Evolutionary conservation across 352 stramenopile genomes (phyloP).

Genomic region (Phytopythium kandeliae): DNA sequence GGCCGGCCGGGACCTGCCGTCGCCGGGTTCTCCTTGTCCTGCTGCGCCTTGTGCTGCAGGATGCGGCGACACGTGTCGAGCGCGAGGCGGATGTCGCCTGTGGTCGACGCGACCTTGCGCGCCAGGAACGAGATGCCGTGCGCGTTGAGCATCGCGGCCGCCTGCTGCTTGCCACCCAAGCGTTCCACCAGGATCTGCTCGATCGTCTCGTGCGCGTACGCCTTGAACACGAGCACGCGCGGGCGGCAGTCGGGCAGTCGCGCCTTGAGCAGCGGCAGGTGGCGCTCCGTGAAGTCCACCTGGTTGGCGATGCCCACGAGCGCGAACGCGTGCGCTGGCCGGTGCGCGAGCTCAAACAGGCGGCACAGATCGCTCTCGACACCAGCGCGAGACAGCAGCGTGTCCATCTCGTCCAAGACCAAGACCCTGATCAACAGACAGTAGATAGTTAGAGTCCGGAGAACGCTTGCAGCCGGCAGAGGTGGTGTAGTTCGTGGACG

Average conservation of each 20-base stretch:
- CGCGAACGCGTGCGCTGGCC: slow-evolving; percentile 49
- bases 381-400: slow-evolving; percentile 55
- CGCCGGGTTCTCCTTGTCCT: slow-evolving; percentile 24
- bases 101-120: slow-evolving; percentile 72
- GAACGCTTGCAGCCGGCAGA: too few species aligned
- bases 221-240: slow-evolving; percentile 70
- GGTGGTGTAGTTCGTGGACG: too few species aligned
- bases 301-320: slow-evolving; percentile 82
- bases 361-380: slow-evolving; percentile 66
- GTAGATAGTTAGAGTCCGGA: background rate
- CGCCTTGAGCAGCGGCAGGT: slow-evolving; percentile 51
- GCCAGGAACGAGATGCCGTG: slow-evolving; percentile 76
- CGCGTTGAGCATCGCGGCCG: slow-evolving; percentile 48
- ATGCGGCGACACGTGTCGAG: slow-evolving; percentile 71
- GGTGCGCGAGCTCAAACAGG: slow-evolving; percentile 76
- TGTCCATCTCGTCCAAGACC: slow-evolving; percentile 81
- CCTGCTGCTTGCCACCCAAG: slow-evolving; percentile 36
- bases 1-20: slow-evolving; percentile 15
- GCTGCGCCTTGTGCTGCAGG: slow-evolving; percentile 42
- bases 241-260: slow-evolving; percentile 47
- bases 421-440: slow-evolving; percentile 33
- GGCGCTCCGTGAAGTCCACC: slow-evolving; percentile 81
- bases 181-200: slow-evolving; percentile 68
- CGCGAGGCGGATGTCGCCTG: slow-evolving; percentile 66
- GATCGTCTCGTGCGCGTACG: slow-evolving; percentile 77